Percentiles rank a stretch among this genome's conserved stretches.
These are phyloP conservation scores for Chlorella vulgaris DNA, from an alignment of 139 green algal genomes.

Conservation along the genomic window DNA sequence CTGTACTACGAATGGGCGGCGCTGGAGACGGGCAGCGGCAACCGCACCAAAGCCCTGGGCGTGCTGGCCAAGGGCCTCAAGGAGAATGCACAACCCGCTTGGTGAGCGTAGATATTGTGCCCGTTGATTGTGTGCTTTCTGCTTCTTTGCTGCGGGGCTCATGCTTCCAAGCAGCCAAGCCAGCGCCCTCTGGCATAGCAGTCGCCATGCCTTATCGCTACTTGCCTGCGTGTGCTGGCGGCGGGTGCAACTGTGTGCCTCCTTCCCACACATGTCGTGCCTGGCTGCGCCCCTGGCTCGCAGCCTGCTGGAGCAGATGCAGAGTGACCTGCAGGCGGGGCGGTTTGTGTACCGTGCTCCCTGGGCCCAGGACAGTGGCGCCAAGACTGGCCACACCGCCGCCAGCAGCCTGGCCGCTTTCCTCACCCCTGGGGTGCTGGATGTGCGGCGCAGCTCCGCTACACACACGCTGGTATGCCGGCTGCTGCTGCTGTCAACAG, in stretches of 20 bases:
- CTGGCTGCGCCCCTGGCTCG: too few relatives aligned
- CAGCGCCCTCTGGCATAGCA: too few relatives aligned
- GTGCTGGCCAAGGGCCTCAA: constrained; percentile 69
- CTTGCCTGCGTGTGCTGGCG: too few relatives aligned
- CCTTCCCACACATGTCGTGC: too few relatives aligned
- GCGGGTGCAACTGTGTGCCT: too few relatives aligned
- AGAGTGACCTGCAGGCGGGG: constrained; percentile 47
- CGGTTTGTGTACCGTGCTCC: constrained; percentile 31
- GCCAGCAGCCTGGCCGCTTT: constrained; percentile 21
- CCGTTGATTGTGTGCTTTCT: too few relatives aligned
- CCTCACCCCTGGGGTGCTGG: constrained; percentile 18
- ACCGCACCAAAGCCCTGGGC: constrained; percentile 57
- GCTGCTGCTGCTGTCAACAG: not conserved
- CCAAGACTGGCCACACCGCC: constrained; percentile 6
- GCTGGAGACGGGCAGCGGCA: constrained; percentile 70
- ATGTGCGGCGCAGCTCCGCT: constrained; percentile 11
- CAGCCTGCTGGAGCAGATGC: constrained; percentile 59
- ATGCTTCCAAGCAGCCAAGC: too few relatives aligned
- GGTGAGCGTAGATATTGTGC: too few relatives aligned
- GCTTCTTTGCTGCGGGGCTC: not conserved
- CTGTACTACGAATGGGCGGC: constrained; percentile 82
- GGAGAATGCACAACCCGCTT: constrained; percentile 56
- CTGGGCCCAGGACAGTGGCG: constrained; percentile 4
- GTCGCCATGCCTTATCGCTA: too few relatives aligned
- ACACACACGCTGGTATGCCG: constrained; percentile 21